A percentile compares a stretch with the other conserved stretches of the same genome.
These are phyloP conservation scores for Alisma plantagoaquatica DNA, from an alignment of 106 monocot genomes.

Conservation along the genomic window DNA sequence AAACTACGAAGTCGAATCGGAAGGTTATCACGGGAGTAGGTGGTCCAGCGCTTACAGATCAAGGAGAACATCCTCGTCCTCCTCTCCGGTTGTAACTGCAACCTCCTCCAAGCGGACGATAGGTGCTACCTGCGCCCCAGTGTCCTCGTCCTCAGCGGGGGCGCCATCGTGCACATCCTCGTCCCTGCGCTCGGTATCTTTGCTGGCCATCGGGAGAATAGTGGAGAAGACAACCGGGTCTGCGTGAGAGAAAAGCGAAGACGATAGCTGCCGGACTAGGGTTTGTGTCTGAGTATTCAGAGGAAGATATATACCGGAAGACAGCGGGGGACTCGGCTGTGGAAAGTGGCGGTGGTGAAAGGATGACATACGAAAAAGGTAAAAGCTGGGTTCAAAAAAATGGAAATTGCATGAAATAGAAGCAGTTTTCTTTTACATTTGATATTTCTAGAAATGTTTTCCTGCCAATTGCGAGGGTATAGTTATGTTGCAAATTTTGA, in stretches of 20 bases:
- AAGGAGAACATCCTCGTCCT: conserved; percentile 65
- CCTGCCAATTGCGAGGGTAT: too few species aligned
- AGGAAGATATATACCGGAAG: too few species aligned
- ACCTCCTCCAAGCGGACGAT: conserved; percentile 87
- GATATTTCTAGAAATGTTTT: too few species aligned
- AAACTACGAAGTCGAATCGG: neutral
- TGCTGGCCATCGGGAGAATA: conserved; percentile 54
- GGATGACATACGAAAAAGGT: too few species aligned
- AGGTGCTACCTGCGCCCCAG: conserved; percentile 73
- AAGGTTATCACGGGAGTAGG: conserved; percentile 1
- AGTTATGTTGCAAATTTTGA: too few species aligned
- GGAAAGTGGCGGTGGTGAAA: too few species aligned
- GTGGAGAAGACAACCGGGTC: too few species aligned
- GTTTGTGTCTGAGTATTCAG: too few species aligned
- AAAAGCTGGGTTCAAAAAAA: too few species aligned
- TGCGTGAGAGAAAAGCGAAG: neutral
- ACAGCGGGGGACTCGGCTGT: too few species aligned
- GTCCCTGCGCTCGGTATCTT: conserved; percentile 37
- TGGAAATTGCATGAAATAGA: too few species aligned
- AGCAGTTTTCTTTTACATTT: too few species aligned
- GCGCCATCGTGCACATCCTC: conserved; percentile 28
- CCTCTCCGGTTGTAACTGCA: conserved; percentile 85
- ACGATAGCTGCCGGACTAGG: neutral
- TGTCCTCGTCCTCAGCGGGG: conserved; percentile 67
- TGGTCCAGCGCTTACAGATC: conserved; percentile 45